Evolutionary conservation across 345 rosid species (phyloP).

Genomic region (Syzygium aqueum): DNA sequence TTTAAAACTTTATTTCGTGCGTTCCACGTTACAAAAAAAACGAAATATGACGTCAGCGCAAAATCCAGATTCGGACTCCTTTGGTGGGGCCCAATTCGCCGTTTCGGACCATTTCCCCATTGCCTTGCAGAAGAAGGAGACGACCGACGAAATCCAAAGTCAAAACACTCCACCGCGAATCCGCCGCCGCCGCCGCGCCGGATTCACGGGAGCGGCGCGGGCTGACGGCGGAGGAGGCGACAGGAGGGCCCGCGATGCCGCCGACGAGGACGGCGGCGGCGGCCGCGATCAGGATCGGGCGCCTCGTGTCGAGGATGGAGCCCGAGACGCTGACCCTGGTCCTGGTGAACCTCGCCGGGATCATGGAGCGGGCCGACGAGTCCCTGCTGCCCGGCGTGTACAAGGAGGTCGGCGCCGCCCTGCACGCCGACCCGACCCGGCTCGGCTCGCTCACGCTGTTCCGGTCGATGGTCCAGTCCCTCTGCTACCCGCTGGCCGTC

Average conservation of each 20-base stretch:
- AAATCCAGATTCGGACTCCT: not conserved
- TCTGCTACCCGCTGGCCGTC: constrained; percentile 58
- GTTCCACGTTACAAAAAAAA: not conserved
- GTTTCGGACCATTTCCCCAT: not conserved
- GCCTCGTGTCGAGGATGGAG: constrained; percentile 26
- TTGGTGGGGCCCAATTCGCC: not conserved
- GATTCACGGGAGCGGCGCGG: not conserved
- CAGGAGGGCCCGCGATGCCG: not conserved
- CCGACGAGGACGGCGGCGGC: not conserved
- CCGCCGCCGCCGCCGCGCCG: not conserved
- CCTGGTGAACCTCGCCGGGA: constrained; percentile 79
- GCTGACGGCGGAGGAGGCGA: not conserved
- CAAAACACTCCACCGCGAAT: not conserved
- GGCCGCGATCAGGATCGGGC: not conserved
- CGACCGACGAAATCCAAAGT: not conserved
- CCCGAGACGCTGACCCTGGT: constrained; percentile 53
- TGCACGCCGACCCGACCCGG: constrained; percentile 75
- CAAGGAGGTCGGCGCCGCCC: constrained; percentile 82
- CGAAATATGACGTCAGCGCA: not conserved
- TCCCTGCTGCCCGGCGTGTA: constrained; percentile 84
- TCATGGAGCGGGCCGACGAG: constrained; percentile 93
- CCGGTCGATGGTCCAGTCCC: constrained; percentile 49
- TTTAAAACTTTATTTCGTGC: not conserved
- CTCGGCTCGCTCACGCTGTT: constrained; percentile 68
- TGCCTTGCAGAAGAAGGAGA: not conserved